Percentiles rank a stretch among this genome's conserved stretches.
Evolutionary conservation across 2,329 filamentous ascomycete species (phyloP).

Genomic region (Alternaria sp.): DNA sequence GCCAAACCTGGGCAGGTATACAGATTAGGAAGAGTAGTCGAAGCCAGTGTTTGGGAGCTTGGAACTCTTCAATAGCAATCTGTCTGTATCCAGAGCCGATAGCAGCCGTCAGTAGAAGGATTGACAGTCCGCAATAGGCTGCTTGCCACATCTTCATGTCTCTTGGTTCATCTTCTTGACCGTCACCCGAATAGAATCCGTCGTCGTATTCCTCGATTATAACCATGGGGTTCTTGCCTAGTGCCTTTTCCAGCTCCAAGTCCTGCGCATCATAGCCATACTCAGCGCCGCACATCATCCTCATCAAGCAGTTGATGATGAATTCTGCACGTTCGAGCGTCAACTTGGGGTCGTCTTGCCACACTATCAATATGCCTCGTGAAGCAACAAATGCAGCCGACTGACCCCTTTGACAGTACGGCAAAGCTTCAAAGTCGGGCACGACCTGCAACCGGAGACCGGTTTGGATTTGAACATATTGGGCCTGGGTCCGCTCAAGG

Average conservation of each 20-base stretch:
- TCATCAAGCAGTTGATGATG: constrained; percentile 80
- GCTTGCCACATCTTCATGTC: constrained; percentile 65
- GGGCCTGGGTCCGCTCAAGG: constrained; percentile 58
- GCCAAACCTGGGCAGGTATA: constrained; percentile 65
- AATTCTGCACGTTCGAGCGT: constrained; percentile 72
- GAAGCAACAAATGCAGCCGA: constrained; percentile 80
- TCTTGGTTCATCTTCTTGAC: constrained; percentile 48
- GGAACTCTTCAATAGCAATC: constrained; percentile 62
- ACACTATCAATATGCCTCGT: constrained; percentile 76
- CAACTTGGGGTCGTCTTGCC: constrained; percentile 81
- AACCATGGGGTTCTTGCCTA: constrained; percentile 23
- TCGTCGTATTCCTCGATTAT: constrained; percentile 26
- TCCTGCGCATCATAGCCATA: constrained; percentile 55
- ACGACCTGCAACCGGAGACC: constrained; percentile 70
- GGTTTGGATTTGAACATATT: constrained; percentile 66
- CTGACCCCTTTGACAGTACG: constrained; percentile 74
- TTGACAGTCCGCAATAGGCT: constrained; percentile 61
- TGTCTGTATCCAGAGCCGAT: constrained; percentile 65
- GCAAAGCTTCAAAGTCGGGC: constrained; percentile 64
- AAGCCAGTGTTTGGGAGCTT: constrained; percentile 61
- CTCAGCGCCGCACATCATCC: constrained; percentile 67
- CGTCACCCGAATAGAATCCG: constrained; percentile 47
- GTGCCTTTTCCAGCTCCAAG: constrained; percentile 42
- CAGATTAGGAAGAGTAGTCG: constrained; percentile 64
- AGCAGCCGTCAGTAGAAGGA: constrained; percentile 62